Base-by-base conservation (phyloP, 208 protist species). In the Lotmaria passim region DNA sequence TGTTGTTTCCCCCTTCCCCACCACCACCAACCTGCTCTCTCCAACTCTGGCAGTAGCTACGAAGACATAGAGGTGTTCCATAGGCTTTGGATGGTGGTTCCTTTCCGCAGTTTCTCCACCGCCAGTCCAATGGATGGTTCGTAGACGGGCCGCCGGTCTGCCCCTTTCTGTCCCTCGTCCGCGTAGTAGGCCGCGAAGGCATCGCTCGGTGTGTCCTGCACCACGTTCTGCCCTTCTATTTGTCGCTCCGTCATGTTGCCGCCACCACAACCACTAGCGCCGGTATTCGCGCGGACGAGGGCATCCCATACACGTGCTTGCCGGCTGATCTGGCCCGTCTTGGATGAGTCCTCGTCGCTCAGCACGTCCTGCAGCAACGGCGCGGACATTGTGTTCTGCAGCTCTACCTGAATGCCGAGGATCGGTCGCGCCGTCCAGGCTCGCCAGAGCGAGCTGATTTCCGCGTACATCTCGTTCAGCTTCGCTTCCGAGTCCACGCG, bases 121-220 rank as follows among this genome's bases (percentile, higher is more conserved):
- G 96, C 94, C 15, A 98, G 76, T 5, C 96, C 96, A 23, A 97
- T 90, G 7, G 74, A 79, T 2, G 77, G 57, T 30, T 95, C 82
- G 53, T 87, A 98, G 15, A 90, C 92, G 2, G 93, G 90, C 2
- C 85, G 77, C 5, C 90, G 73, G 66, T 97, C 94, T 4, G 62
- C 61, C 0, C 75, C 86, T 55, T 91, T 93, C 55, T 93, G 85
- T 2, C 85, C 89, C 17, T 89, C 81, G 63, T 97, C 96, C 8
- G 84, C 91, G 82, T 97, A 98, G 77, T 98, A 98, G 4, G 89
- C 89, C 1, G 93, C 90, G 57, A 98, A 96, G 8, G 93, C 89
- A 50, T 98, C 95, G 6, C 38, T 70, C 12, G 81, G 74, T 7
- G 89, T 88, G 6, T 95, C 74, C 58, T 88, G 78, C 55, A 98